Conservation (phyloP, 257 asterid genomes). For the Solanum pennellii region DNA sequence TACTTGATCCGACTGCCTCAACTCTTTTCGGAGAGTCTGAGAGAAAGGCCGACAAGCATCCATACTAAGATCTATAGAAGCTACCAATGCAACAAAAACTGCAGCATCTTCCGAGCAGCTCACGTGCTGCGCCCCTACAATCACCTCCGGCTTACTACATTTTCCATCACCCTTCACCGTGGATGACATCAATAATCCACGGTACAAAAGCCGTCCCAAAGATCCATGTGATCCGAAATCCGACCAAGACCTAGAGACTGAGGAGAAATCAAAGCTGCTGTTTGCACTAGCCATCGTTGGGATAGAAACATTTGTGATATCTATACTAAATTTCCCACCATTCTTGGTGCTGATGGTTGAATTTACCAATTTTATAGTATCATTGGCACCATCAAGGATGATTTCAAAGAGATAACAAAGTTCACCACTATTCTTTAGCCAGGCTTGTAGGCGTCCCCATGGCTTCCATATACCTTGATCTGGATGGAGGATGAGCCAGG, state of each 20-base stretch:
- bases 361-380: conserved; percentile 48
- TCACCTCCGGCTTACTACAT: conserved; percentile 77
- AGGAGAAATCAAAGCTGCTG: conserved; percentile 53
- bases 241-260: conserved; percentile 41
- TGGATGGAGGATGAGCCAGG: conserved; percentile 88
- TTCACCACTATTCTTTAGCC: conserved; percentile 43
- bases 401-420: conserved; percentile 81
- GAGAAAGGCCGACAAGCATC: conserved; percentile 76
- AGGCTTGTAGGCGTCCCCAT: conserved; percentile 96
- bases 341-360: conserved; percentile 36
- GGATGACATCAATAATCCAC: conserved; percentile 88
- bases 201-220: conserved; percentile 57
- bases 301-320: conserved; percentile 53
- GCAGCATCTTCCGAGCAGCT: conserved; percentile 89
- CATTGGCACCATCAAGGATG: conserved; percentile 66
- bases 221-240: conserved; percentile 64
- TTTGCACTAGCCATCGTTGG: conserved; percentile 64
- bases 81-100: conserved; percentile 79
- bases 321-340: conserved; percentile 69
- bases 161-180: conserved; percentile 55
- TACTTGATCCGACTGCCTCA: conserved; percentile 41
- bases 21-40: conserved; percentile 64
- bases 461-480: conserved; percentile 77
- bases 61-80: conserved; percentile 85
- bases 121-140: conserved; percentile 81